phyloP scores from a whole-genome alignment of 2,329 filamentous ascomycete species.

The Penicillium sp. region DNA sequence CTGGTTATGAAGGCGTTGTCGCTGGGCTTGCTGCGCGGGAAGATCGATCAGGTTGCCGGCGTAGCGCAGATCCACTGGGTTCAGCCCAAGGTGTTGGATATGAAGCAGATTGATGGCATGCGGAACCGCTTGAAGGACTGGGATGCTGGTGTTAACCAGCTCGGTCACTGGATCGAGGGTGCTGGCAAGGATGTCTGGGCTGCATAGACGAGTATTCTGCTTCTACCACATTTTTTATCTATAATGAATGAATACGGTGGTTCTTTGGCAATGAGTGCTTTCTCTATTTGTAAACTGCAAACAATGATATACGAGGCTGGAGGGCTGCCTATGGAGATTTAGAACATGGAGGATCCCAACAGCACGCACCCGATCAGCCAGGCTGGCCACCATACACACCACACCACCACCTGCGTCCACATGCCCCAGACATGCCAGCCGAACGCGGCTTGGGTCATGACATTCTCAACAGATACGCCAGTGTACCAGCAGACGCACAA shows the following conservation, averaged over 20 bases:
- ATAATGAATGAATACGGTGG: constrained; percentile 23
- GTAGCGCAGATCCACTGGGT: constrained; percentile 97
- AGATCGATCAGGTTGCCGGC: constrained; percentile 92
- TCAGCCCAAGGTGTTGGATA: constrained; percentile 94
- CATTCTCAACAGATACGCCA: constrained; percentile 48
- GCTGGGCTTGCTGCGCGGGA: constrained; percentile 79
- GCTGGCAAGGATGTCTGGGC: constrained; percentile 96
- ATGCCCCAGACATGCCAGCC: constrained; percentile 86
- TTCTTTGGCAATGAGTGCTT: constrained; percentile 4
- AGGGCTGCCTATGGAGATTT: background rate
- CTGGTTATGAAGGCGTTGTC: constrained; percentile 99
- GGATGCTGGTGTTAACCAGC: constrained; percentile 91
- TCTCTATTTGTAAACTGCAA: background rate
- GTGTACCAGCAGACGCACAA: constrained; percentile 48
- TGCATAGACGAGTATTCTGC: constrained; percentile 48
- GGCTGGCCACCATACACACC: constrained; percentile 92
- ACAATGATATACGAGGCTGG: background rate
- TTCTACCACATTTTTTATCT: constrained; percentile 13
- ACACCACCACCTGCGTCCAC: constrained; percentile 85
- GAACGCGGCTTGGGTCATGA: constrained; percentile 70
- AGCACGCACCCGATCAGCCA: constrained; percentile 61
- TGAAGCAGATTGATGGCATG: constrained; percentile 93
- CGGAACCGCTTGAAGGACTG: constrained; percentile 80
- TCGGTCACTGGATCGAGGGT: constrained; percentile 95
- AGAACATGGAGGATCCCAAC: constrained; percentile 34